A percentile compares a stretch with the other conserved stretches of the same genome.
Evolutionary conservation across 441 rosid genomes (phyloP).

Genomic region (Erodium texanum): DNA sequence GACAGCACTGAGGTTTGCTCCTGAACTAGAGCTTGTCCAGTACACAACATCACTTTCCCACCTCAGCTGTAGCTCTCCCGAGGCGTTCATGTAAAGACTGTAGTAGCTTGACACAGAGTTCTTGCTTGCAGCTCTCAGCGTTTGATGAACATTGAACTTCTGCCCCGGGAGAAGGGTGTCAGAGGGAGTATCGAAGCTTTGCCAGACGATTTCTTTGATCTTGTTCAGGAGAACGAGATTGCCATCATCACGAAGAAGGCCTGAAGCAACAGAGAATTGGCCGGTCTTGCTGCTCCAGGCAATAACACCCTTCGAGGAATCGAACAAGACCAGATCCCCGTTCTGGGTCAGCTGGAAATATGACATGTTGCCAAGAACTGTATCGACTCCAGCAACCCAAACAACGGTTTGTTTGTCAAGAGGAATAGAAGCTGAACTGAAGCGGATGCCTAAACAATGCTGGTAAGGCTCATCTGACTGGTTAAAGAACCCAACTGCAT

Average conservation of each 20-base stretch:
- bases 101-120: conserved; percentile 59
- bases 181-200: conserved; percentile 64
- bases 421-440: conserved; percentile 49
- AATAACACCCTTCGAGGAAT: conserved; percentile 30
- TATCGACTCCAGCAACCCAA: conserved; percentile 75
- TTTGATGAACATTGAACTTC: conserved; percentile 29
- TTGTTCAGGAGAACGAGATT: conserved; percentile 47
- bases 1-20: conserved; percentile 41
- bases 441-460: conserved; percentile 64
- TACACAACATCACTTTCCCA: conserved; percentile 58
- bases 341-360: conserved; percentile 48
- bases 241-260: conserved; percentile 54
- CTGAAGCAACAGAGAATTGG: conserved; percentile 46
- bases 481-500: conserved; percentile 54
- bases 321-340: conserved; percentile 64
- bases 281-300: conserved; percentile 55
- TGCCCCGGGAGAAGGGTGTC: conserved; percentile 70
- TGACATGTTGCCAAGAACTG: conserved; percentile 42
- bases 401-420: conserved; percentile 37
- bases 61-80: conserved; percentile 48
- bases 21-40: conserved; percentile 43
- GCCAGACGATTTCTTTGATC: conserved; percentile 44
- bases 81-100: conserved; percentile 47
- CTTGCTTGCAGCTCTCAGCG: conserved; percentile 52
- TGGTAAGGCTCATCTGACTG: conserved; percentile 41